Percentiles rank a stretch among this genome's conserved stretches.
Conservation (phyloP, 2,329 filamentous ascomycete species). For the Meredithiella fracta region DNA sequence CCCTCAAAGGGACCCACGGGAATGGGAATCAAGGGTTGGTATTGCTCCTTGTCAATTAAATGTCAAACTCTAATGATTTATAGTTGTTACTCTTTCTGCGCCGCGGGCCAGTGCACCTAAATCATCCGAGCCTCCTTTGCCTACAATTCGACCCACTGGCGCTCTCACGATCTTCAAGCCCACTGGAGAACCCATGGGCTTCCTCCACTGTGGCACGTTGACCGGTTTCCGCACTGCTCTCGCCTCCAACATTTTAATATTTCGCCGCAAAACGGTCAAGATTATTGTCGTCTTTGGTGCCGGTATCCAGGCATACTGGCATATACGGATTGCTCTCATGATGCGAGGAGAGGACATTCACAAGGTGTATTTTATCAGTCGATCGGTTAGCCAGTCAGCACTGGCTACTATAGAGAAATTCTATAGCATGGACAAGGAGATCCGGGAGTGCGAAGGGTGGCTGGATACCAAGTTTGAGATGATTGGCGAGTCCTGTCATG, state of each 20-base stretch:
- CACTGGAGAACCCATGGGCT: conserved; percentile 44
- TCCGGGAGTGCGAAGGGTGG: conserved; percentile 45
- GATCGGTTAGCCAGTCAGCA: conserved; percentile 45
- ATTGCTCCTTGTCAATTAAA: not conserved
- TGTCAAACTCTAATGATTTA: not conserved
- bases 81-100: conserved; percentile 47
- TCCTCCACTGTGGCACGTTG: conserved; percentile 56
- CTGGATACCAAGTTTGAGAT: conserved; percentile 48
- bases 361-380: conserved; percentile 70
- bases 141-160: conserved; percentile 37
- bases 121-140: conserved; percentile 17
- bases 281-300: conserved; percentile 73
- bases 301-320: conserved; percentile 88
- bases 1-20: conserved; percentile 47
- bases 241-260: conserved; percentile 49
- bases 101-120: conserved; percentile 18
- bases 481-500: conserved; percentile 54
- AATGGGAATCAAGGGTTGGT: conserved; percentile 50
- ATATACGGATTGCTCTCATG: conserved; percentile 67
- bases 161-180: conserved; percentile 52
- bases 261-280: conserved; percentile 50
- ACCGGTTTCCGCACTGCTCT: conserved; percentile 71
- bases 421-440: conserved; percentile 25
- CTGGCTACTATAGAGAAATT: conserved; percentile 34
- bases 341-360: conserved; percentile 55